Evolutionary conservation across 1,284 basidiomycete species (phyloP).

Genomic region (Macrocystidia cucumis): DNA sequence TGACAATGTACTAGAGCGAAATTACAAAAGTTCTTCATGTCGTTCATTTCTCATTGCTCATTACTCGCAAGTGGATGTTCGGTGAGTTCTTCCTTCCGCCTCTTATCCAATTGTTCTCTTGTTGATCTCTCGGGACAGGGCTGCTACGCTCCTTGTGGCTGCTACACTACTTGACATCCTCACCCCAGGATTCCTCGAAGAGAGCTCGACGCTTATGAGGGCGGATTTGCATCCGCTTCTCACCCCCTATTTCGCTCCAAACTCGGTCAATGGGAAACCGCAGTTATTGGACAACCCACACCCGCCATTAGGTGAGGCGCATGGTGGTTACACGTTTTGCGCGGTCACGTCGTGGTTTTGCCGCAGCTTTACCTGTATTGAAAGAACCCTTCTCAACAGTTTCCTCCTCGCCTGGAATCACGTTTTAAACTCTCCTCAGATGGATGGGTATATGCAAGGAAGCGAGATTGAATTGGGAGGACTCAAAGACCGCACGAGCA

Average conservation of each 20-base stretch:
- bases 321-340: constrained; percentile 97
- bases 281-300: constrained; percentile 34
- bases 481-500: constrained; percentile 92
- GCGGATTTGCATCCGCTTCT: constrained; percentile 86
- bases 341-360: constrained; percentile 80
- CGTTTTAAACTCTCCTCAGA: constrained; percentile 58
- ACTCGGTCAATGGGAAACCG: constrained; percentile 19
- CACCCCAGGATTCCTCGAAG: constrained; percentile 81
- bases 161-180: constrained; percentile 56
- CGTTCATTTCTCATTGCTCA: constrained; percentile 85
- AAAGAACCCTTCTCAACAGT: background rate
- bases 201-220: constrained; percentile 84
- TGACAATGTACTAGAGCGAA: constrained; percentile 35
- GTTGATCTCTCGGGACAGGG: no score
- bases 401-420: constrained; percentile 51
- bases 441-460: constrained; percentile 91
- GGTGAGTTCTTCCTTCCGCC: constrained; percentile 49
- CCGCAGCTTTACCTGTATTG: constrained; percentile 45
- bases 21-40: constrained; percentile 88
- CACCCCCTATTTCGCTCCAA: constrained; percentile 50
- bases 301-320: constrained; percentile 84
- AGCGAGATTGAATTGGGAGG: constrained; percentile 80
- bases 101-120: no score
- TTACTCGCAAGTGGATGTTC: constrained; percentile 90
- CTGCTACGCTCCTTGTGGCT: constrained; percentile 31